Percentiles rank a stretch among this genome's conserved stretches.
Conservation (phyloP, 2,329 filamentous ascomycete species). For the Chaetomium strumarium region DNA sequence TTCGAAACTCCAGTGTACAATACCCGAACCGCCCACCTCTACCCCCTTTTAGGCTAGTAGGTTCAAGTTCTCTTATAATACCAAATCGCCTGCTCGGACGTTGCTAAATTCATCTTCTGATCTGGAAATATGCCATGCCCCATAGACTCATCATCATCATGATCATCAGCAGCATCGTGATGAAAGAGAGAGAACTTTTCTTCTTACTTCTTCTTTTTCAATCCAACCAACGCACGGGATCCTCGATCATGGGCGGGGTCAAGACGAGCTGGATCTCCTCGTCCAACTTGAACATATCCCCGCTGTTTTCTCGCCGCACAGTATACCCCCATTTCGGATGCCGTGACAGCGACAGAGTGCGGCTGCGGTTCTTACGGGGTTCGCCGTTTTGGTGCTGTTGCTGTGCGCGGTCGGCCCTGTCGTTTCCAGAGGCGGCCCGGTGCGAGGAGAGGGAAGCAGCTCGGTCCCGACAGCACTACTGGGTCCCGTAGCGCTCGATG, state of each 20-base stretch:
- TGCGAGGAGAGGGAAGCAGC: neutral
- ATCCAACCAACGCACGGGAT: neutral
- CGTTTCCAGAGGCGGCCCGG: neutral
- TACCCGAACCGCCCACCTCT: too few relatives aligned
- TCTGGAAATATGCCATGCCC: too few relatives aligned
- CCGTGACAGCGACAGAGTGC: neutral
- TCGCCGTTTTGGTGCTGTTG: neutral
- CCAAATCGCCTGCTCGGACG: too few relatives aligned
- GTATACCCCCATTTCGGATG: neutral
- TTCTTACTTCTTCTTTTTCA: neutral
- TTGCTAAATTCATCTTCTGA: too few relatives aligned
- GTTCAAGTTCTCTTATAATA: too few relatives aligned
- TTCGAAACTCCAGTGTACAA: too few relatives aligned
- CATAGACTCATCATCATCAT: too few relatives aligned
- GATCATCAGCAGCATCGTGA: too few relatives aligned
- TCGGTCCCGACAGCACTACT: constrained; percentile 6
- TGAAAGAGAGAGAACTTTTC: too few relatives aligned
- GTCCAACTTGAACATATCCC: neutral
- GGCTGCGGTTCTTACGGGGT: neutral
- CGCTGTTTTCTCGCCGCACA: neutral
- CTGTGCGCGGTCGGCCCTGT: neutral
- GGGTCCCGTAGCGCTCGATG: constrained; percentile 53
- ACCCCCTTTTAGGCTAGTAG: too few relatives aligned
- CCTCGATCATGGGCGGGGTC: neutral
- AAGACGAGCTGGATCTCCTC: neutral